Conservation (phyloP, 345 rosid genomes). For the Lepidium africanum region DNA sequence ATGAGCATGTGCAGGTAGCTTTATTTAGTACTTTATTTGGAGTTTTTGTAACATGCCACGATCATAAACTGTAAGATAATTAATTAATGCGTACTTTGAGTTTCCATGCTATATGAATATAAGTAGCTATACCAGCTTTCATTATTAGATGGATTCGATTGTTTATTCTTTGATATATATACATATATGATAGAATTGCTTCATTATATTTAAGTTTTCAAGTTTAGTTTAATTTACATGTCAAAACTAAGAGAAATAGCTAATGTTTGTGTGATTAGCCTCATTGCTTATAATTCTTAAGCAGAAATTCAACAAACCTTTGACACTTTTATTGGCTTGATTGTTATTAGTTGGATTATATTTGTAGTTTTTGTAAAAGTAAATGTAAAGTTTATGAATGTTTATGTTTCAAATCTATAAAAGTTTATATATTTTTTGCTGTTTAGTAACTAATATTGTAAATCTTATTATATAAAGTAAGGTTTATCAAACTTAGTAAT, state of each 20-base stretch:
- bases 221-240: background rate
- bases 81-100: background rate
- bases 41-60: conserved; percentile 2
- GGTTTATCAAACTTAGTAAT: no score
- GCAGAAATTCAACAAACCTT: background rate
- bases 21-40: conserved; percentile 9
- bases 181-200: background rate
- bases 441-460: no score
- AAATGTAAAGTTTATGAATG: no score
- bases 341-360: no score
- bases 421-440: no score
- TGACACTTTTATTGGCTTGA: no score
- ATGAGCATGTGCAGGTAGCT: conserved; percentile 16
- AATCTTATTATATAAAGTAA: no score
- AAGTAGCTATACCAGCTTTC: background rate
- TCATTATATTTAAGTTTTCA: background rate
- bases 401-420: no score
- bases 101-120: conserved; percentile 5
- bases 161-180: background rate
- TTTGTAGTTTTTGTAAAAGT: no score
- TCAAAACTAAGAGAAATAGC: background rate
- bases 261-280: background rate
- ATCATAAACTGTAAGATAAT: background rate
- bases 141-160: background rate
- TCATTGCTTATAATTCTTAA: background rate